These are phyloP conservation scores for Eucalyptus cloeziana DNA, from an alignment of 345 rosid genomes.

Conservation along the genomic window DNA sequence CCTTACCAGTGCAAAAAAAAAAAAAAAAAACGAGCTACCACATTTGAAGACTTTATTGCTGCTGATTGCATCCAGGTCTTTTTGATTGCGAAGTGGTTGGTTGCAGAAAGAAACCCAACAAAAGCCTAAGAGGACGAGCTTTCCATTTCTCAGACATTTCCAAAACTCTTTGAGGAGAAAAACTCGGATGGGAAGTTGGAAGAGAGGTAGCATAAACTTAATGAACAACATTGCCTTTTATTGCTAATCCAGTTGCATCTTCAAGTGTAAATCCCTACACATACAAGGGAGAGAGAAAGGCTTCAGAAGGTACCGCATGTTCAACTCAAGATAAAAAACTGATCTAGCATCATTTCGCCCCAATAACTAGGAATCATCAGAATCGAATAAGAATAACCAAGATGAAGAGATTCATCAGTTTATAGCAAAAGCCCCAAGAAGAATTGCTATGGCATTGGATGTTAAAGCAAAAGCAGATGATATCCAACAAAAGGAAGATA, in stretches of 20 bases:
- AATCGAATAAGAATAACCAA: no score
- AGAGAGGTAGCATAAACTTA: constrained; percentile 87
- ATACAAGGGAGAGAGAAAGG: neutral
- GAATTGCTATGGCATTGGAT: no score
- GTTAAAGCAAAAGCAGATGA: no score
- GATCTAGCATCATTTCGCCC: no score
- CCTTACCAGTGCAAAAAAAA: constrained; percentile 91
- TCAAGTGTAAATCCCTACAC: constrained; percentile 86
- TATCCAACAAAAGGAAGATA: neutral
- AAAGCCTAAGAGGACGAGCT: constrained; percentile 54
- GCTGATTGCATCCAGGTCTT: constrained; percentile 95
- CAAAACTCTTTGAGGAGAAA: constrained; percentile 75
- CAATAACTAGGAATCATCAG: no score
- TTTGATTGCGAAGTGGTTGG: constrained; percentile 87
- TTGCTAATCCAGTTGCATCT: constrained; percentile 84
- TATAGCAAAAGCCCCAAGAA: no score
- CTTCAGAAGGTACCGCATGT: neutral
- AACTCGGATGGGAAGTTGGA: constrained; percentile 85
- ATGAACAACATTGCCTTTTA: constrained; percentile 77
- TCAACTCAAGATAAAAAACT: neutral
- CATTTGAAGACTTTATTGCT: constrained; percentile 47
- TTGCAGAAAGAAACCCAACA: constrained; percentile 87
- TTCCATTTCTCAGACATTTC: constrained; percentile 82
- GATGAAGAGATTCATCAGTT: no score
- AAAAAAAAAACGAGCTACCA: constrained; percentile 76